These are phyloP conservation scores for Tothia fuscella DNA, from an alignment of 2,329 filamentous ascomycete genomes.

Conservation along the genomic window DNA sequence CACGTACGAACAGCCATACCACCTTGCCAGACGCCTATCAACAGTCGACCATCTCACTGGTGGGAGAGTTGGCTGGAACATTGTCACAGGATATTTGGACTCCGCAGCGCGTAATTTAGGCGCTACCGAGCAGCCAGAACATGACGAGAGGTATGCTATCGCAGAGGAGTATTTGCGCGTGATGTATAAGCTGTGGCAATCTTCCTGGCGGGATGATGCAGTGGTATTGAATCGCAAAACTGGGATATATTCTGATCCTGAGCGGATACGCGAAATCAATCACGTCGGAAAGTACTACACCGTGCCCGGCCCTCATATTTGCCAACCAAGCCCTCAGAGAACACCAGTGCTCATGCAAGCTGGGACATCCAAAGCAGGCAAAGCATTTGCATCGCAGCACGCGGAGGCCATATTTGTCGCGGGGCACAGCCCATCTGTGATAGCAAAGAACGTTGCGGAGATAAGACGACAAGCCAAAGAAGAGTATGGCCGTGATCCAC, in stretches of 20 bases:
- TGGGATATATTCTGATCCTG: constrained; percentile 48
- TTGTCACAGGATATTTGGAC: constrained; percentile 58
- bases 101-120: constrained; percentile 54
- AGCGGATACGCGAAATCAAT: constrained; percentile 51
- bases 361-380: constrained; percentile 54
- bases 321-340: constrained; percentile 53
- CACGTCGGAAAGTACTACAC: constrained; percentile 53
- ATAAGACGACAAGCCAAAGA: constrained; percentile 45
- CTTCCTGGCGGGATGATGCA: constrained; percentile 55
- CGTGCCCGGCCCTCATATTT: constrained; percentile 54
- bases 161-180: constrained; percentile 54
- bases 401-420: constrained; percentile 62
- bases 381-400: constrained; percentile 55
- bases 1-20: constrained; percentile 52
- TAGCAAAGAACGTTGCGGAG: constrained; percentile 50
- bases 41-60: constrained; percentile 56
- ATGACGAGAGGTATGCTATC: constrained; percentile 54
- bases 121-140: constrained; percentile 43
- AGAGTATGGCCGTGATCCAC: constrained; percentile 44
- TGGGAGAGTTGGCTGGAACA: constrained; percentile 34
- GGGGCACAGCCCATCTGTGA: constrained; percentile 49
- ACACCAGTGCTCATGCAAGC: constrained; percentile 60
- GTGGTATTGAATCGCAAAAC: constrained; percentile 46
- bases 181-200: constrained; percentile 55
- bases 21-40: constrained; percentile 51